Percentiles rank a stretch among this genome's conserved stretches.
phyloP scores from a whole-genome alignment of 2,329 filamentous ascomycete genomes.

The Botryotinia calthae region DNA sequence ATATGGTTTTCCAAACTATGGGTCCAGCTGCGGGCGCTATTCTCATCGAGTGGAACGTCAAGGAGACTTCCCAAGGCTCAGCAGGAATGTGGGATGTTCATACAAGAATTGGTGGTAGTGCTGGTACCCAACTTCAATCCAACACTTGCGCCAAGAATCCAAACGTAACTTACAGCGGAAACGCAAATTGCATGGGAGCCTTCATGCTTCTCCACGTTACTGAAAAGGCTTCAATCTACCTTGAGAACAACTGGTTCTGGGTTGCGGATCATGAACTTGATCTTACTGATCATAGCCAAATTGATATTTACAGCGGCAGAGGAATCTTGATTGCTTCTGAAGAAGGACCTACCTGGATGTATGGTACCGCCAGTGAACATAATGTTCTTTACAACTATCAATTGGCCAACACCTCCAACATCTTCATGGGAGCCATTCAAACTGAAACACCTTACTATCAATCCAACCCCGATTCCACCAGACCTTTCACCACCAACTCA shows the following conservation, averaged over 20 bases:
- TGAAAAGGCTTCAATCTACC: slow-evolving; percentile 62
- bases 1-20: slow-evolving; percentile 76
- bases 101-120: slow-evolving; percentile 83
- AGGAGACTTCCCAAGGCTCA: slow-evolving; percentile 62
- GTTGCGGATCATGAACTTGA: slow-evolving; percentile 89
- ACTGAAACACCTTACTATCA: slow-evolving; percentile 90
- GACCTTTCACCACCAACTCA: slow-evolving; percentile 60
- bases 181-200: slow-evolving; percentile 68
- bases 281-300: slow-evolving; percentile 67
- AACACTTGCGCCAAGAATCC: slow-evolving; percentile 78
- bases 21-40: slow-evolving; percentile 85
- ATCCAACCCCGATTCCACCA: slow-evolving; percentile 70
- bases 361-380: slow-evolving; percentile 70
- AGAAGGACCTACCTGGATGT: slow-evolving; percentile 75
- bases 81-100: slow-evolving; percentile 95
- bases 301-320: slow-evolving; percentile 85
- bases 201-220: slow-evolving; percentile 70
- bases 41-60: slow-evolving; percentile 88
- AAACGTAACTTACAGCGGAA: slow-evolving; percentile 56
- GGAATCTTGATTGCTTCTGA: slow-evolving; percentile 66
- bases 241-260: slow-evolving; percentile 92
- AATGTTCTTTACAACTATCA: slow-evolving; percentile 80
- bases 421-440: slow-evolving; percentile 83
- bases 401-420: slow-evolving; percentile 69
- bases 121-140: slow-evolving; percentile 75